Evolutionary conservation across 345 rosid genomes (phyloP).

Genomic region (Fremontodendron californicum): DNA sequence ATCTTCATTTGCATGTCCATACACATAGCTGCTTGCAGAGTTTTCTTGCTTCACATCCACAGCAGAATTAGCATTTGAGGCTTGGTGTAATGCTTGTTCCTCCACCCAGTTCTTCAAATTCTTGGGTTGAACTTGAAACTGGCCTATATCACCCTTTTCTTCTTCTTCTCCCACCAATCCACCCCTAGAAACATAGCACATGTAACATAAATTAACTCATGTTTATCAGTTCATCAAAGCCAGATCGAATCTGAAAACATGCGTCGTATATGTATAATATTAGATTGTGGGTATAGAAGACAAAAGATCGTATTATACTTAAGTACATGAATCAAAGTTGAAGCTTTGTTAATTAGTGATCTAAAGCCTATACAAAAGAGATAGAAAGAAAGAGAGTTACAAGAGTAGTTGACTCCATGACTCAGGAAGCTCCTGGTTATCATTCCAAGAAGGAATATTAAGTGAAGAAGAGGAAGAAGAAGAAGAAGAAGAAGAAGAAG

Average conservation of each 20-base stretch:
- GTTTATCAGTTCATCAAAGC: background rate
- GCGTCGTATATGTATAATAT: background rate
- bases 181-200: constrained; percentile 35
- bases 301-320: no score
- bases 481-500: no score
- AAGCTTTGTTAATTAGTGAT: background rate
- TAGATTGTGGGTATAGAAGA: no score
- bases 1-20: constrained; percentile 43
- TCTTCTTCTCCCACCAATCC: constrained; percentile 70
- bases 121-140: constrained; percentile 43
- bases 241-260: background rate
- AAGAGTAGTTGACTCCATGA: constrained; percentile 84
- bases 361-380: background rate
- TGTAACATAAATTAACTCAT: background rate
- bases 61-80: constrained; percentile 31
- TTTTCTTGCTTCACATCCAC: constrained; percentile 69
- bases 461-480: constrained; percentile 52
- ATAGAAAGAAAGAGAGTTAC: constrained; percentile 36
- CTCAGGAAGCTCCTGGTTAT: constrained; percentile 68
- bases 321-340: background rate
- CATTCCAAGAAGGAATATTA: constrained; percentile 51
- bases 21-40: constrained; percentile 36
- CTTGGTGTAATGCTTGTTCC: constrained; percentile 54
- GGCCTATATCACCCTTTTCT: constrained; percentile 40
- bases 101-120: constrained; percentile 67